Evolutionary conservation across 345 rosid species (phyloP).

Genomic region (Firmiana major): DNA sequence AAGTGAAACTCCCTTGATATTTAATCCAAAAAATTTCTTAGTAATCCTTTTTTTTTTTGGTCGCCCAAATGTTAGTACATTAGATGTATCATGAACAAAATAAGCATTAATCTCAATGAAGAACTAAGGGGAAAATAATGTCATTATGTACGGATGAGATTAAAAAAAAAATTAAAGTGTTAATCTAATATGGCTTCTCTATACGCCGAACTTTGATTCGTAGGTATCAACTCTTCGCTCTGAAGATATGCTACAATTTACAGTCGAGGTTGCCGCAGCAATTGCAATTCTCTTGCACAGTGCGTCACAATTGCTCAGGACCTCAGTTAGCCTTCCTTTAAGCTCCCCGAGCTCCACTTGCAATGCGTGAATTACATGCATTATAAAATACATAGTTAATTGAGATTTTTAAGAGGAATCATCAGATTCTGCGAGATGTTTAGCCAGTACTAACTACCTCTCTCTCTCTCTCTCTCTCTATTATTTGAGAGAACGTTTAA

Average conservation of each 20-base stretch:
- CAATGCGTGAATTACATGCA: conserved; percentile 59
- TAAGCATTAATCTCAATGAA: not conserved
- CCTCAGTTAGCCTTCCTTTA: conserved; percentile 84
- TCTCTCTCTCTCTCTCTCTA: not conserved
- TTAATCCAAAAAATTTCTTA: not conserved
- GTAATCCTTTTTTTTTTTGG: not conserved
- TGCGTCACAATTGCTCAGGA: conserved; percentile 60
- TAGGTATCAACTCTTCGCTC: not conserved
- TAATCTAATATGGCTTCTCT: not conserved
- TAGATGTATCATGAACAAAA: not conserved
- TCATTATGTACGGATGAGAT: not conserved
- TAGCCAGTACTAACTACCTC: not conserved
- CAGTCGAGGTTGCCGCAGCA: conserved; percentile 20
- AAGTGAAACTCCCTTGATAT: not conserved
- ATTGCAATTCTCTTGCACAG: not conserved
- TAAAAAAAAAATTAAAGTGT: too few species aligned
- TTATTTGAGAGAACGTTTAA: not conserved
- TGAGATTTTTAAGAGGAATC: not conserved
- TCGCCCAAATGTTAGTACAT: not conserved
- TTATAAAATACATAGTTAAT: conserved; percentile 14
- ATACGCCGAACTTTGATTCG: conserved; percentile 1
- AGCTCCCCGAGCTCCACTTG: conserved; percentile 91
- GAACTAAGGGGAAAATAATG: not conserved
- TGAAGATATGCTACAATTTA: too few species aligned
- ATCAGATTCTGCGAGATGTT: not conserved